Evolutionary conservation across 768 basidiomycete species (phyloP), one percentile per base, ranked within the genome.

Genomic region (Lanmaoa rubissima): DNA sequence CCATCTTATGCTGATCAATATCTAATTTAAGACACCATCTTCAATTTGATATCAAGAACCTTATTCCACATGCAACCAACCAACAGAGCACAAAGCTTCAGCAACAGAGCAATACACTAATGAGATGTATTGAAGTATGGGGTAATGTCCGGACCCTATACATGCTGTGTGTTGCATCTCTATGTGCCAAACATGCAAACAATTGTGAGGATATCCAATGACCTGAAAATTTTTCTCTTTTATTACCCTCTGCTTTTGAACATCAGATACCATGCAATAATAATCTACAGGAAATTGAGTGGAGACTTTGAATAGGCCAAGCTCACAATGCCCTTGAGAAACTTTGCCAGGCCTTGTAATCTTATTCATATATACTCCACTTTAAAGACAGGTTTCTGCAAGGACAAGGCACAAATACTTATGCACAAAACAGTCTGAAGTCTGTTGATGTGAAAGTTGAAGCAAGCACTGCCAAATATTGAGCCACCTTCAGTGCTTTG

Each of bases 111-210:
- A 69, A 65, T 38, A 28, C 49, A 1, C 55, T 75, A 1, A 55
- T 50, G 26, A 48, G 62, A 16, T 60, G 62, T 26, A 67, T 74
- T 13, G 61, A 71, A 19, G 63, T 66, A 0, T 75, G 73, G 73
- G 44, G 43, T 4, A 36, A 17, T 1, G 56, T 71, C 13, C 73
- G 74, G 47, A 48, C 60, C 8, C 51, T 73, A 1, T 73, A 74
- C 36, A 72, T 71, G 32, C 73, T 72, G 8, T n/a, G 21, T 11
- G 42, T 57, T 5, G 35, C 44, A 14, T 45, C 21, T 17, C 44
- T 38, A 4, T n/a, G 42, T 14, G 38, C 35, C n/a, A n/a, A n/a
- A n/a, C n/a, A 28, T n/a, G 36, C 24, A 21, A 21, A 12, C 13
- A 12, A 39, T 35, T 4, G 7, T 21, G 40, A 51, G 12, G 17